Conservation (phyloP, 345 rosid genomes). For the Mallotus nudiflorus region DNA sequence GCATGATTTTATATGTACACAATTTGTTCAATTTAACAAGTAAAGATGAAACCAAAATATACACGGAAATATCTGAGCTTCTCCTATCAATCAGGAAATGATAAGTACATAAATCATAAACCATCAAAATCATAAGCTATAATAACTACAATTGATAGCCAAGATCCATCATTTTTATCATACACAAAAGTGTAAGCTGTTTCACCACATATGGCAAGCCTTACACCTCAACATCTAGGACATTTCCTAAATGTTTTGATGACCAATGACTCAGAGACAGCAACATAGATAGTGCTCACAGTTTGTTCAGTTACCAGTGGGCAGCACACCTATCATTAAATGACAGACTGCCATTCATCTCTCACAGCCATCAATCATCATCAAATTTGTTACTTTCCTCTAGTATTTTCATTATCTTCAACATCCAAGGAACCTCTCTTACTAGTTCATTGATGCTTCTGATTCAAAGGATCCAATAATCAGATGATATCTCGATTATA, state of each 20-base stretch:
- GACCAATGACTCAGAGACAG: background rate
- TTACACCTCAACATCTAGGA: background rate
- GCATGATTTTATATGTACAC: conserved; percentile 26
- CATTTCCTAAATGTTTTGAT: background rate
- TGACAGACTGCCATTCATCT: background rate
- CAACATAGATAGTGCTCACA: background rate
- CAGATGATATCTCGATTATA: background rate
- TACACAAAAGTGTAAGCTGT: background rate
- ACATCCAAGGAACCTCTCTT: background rate
- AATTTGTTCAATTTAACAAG: conserved; percentile 16
- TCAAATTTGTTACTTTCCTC: background rate
- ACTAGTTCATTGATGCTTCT: background rate
- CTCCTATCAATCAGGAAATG: conserved; percentile 2
- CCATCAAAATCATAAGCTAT: background rate
- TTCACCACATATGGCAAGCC: background rate
- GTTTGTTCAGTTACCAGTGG: background rate
- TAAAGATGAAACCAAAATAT: background rate
- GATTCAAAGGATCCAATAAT: background rate
- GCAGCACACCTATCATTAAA: background rate
- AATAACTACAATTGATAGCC: background rate
- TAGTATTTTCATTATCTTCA: background rate
- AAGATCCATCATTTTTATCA: background rate
- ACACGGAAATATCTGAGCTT: background rate
- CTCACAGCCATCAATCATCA: background rate
- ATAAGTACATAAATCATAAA: background rate